Conservation (phyloP, 2,329 filamentous ascomycete genomes). For the Pseudocercospora vitis region DNA sequence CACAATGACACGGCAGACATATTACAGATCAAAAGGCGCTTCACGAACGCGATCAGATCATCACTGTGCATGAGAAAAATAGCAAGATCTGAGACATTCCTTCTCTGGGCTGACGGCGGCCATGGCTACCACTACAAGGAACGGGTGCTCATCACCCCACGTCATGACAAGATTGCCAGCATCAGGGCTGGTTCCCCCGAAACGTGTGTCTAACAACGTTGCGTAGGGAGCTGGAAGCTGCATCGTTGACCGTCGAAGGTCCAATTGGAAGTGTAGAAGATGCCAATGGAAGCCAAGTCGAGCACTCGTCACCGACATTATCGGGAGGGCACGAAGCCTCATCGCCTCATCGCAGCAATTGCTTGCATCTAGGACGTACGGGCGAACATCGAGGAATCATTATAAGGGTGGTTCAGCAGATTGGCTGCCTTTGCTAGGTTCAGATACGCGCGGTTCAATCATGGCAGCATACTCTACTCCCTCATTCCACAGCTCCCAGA, state of each 20-base stretch:
- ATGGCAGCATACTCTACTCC: background rate
- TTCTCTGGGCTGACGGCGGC: constrained; percentile 5
- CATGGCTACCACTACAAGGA: background rate
- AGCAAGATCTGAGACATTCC: background rate
- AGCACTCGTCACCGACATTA: background rate
- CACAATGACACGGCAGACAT: too few species aligned
- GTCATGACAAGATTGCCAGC: background rate
- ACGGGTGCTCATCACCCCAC: constrained; percentile 3
- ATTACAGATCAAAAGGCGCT: background rate
- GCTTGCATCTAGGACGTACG: too few species aligned
- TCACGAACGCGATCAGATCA: background rate
- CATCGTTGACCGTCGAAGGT: background rate
- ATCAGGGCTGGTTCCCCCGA: background rate
- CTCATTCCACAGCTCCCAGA: constrained; percentile 1
- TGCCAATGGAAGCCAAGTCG: constrained; percentile 1
- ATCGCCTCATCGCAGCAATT: background rate
- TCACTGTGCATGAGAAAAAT: background rate
- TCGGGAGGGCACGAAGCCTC: background rate
- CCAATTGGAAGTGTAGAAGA: background rate
- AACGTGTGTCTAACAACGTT: background rate
- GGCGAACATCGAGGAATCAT: background rate
- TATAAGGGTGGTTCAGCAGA: background rate
- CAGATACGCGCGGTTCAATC: background rate
- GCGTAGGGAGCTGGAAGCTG: background rate
- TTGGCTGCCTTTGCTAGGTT: background rate